Evolutionary conservation across 495 filamentous ascomycete genomes (phyloP).

Genomic region (Lasiosphaeria ovina): DNA sequence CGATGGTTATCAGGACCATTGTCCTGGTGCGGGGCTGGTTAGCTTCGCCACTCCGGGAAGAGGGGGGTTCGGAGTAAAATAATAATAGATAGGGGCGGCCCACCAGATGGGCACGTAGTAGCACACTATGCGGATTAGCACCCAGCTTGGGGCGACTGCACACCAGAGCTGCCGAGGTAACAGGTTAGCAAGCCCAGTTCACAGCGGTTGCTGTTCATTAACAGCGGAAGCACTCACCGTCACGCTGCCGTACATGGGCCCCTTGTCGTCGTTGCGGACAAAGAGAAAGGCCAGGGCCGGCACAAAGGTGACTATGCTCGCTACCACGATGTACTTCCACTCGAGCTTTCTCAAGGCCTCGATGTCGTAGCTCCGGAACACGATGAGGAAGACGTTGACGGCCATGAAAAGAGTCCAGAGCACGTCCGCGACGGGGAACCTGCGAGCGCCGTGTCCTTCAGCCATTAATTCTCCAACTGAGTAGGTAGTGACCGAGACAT

Average conservation of each 20-base stretch:
- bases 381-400: slow-evolving; percentile 45
- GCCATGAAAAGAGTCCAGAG: slow-evolving; percentile 51
- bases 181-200: too few relatives aligned
- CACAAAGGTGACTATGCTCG: slow-evolving; percentile 40
- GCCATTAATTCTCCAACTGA: neutral
- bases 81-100: neutral
- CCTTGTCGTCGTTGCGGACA: slow-evolving; percentile 36
- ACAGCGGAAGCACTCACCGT: slow-evolving; percentile 29
- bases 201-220: slow-evolving; percentile 1
- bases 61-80: neutral
- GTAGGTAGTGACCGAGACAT: slow-evolving; percentile 10
- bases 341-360: slow-evolving; percentile 41
- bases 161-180: slow-evolving; percentile 40
- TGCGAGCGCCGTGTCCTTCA: slow-evolving; percentile 15
- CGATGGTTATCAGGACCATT: slow-evolving; percentile 36
- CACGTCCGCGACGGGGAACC: slow-evolving; percentile 51
- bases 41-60: neutral
- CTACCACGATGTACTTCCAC: slow-evolving; percentile 38
- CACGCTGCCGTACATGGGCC: slow-evolving; percentile 45
- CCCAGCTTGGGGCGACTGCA: slow-evolving; percentile 46
- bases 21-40: slow-evolving; percentile 23
- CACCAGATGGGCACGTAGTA: slow-evolving; percentile 51
- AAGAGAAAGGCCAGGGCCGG: slow-evolving; percentile 46
- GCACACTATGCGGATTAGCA: slow-evolving; percentile 41
- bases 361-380: slow-evolving; percentile 43